Evolutionary conservation across 2,329 filamentous ascomycete species (phyloP), one percentile per base, ranked within the genome.

Genomic region (Apiospora malaysiana): DNA sequence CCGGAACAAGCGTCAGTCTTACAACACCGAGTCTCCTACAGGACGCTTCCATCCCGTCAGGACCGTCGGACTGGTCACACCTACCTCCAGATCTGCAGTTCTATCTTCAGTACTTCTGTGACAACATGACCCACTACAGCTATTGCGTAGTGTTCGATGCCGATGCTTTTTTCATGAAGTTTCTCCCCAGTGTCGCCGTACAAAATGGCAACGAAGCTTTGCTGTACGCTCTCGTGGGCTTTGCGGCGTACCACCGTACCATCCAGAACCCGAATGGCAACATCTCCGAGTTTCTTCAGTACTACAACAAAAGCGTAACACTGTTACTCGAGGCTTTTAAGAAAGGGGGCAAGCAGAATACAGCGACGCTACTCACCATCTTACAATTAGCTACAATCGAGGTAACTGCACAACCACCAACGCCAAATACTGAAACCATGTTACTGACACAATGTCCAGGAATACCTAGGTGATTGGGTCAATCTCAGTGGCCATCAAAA

Each of bases 381-480:
- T 83, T 99, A 56, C 95, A 98, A 77, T 88, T 98, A 68, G 94
- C 95, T 70, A 97, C 94, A 3, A 96, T 98, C 70, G 96, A 99
- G 89, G 94, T 97, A 85, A 67, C 16, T 1, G 18, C 40, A 25
- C 3, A 43, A 14, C 18, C 23, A 32, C 10, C 7, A 23, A 67
- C 9, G 40, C 10, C 1, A 67, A 25, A 67, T 12, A 4, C 23
- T 46, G n/a, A 25, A 18, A 25, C 40, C 14, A 25, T 40, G 32
- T 21, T 63, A 32, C 32, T 63, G 32, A 63, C 32, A 12, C 6
- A 40, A 27, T 14, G 9, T n/a, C 6, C 63, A 97, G 94, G 96
- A 98, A 82, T 97, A 94, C 77, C 87, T 98, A 65, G 96, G 96
- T 16, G 96, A 99, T 79, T 98, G 94, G 94, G 90, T 97, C 69